Evolutionary conservation across 225 moss, liverwort and hornwort genomes (phyloP), one percentile per base, ranked within the genome.

Genomic region (Thuidium tamariscinum): DNA sequence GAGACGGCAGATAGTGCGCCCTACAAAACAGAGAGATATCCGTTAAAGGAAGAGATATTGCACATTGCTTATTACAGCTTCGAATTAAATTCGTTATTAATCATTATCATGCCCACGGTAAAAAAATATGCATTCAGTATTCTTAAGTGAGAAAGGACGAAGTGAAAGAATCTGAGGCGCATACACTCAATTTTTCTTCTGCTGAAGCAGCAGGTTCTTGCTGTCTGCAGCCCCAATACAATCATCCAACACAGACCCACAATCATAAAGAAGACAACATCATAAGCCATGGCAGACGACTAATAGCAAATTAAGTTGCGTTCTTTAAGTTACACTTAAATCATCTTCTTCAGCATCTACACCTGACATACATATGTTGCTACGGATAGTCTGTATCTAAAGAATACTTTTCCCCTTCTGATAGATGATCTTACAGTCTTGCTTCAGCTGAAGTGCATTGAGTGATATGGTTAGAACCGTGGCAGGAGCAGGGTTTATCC

Each of bases 401-500:
- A 71, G 26, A 74, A 62, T 12, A 75, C 52, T 81, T 79, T 86
- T 26, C 41, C 21, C 11, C 29, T 63, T 55, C 73, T 39, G 64
- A 87, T 17, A 77, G 77, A 72, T 36, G 41, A 65, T 84, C 93
- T 91, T 89, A 93, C 93, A 75, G 57, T 64, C 62, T 84, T 82
- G 82, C 87, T 72, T 89, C 89, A 80, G 54, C 78, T 79, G 83
- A 86, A 84, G 89, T 83, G 76, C 92, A 91, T 63, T 90, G 88
- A 25, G 86, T 55, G 48, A 46, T 51, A 73, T 90, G 91, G 55
- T 88, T 73, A 55, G 89, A 87, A 46, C 91, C 87, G 82, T 93
- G 89, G 59, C 90, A 91, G 89, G 89, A 90, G 87, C 91, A 91
- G 73, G 92, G 91, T 69, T 83, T 91, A 84, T 94, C 93, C 79